Conservation (phyloP, 805 yeast species). For the Debaryomyces tyrocola region DNA sequence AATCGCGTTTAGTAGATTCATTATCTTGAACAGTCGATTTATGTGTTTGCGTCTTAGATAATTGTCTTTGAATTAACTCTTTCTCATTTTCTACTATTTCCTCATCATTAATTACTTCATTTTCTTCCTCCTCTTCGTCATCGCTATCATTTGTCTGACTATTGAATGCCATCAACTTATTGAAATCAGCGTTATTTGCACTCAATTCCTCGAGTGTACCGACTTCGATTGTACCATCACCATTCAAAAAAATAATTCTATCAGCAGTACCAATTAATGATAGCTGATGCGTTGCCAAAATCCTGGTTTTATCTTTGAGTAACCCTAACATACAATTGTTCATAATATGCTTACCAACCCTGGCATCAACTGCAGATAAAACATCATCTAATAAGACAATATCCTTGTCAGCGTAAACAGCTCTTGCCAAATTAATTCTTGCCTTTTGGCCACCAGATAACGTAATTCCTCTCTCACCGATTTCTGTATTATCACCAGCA, state of each 20-base stretch:
- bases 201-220: slow-evolving; percentile 29
- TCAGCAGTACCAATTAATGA: slow-evolving; percentile 34
- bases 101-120: slow-evolving; percentile 9
- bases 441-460: slow-evolving; percentile 41
- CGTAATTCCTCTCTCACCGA: slow-evolving; percentile 39
- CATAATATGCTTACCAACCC: slow-evolving; percentile 38
- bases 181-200: slow-evolving; percentile 24
- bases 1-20: slow-evolving; percentile 34
- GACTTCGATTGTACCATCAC: slow-evolving; percentile 29
- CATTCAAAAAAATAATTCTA: slow-evolving; percentile 29
- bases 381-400: slow-evolving; percentile 35
- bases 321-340: slow-evolving; percentile 28
- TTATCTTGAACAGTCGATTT: slow-evolving; percentile 21
- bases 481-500: slow-evolving; percentile 36
- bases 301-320: slow-evolving; percentile 28
- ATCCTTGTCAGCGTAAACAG: slow-evolving; percentile 32
- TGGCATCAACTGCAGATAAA: slow-evolving; percentile 38
- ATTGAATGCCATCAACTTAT: slow-evolving; percentile 26
- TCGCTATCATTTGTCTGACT: slow-evolving; percentile 15
- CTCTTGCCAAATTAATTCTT: slow-evolving; percentile 34
- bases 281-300: slow-evolving; percentile 39
- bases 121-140: slow-evolving; percentile 11
- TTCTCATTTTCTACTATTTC: slow-evolving; percentile 18
- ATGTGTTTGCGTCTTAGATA: slow-evolving; percentile 11
- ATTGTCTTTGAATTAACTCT: slow-evolving; percentile 15